phyloP scores from a whole-genome alignment of 768 basidiomycete species.

The Pholiota molesta region DNA sequence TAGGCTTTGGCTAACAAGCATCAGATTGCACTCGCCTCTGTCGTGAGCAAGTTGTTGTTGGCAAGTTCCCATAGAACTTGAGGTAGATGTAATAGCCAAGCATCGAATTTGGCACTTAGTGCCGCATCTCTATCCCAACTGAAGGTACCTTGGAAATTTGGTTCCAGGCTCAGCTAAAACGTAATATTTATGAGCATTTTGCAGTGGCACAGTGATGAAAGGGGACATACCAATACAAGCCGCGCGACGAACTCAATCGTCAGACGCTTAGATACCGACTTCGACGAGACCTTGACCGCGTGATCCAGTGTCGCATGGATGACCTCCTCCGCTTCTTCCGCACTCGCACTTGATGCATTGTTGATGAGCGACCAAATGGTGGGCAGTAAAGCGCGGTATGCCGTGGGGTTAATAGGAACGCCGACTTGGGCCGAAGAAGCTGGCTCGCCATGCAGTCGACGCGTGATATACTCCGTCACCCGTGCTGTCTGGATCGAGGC shows the following conservation, averaged over 20 bases:
- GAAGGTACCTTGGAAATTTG: conserved; percentile 11
- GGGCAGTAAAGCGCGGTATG: conserved; percentile 73
- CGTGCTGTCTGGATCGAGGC: conserved; percentile 44
- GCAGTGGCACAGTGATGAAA: neutral
- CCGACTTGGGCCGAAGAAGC: conserved; percentile 45
- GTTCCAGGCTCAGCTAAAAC: conserved; percentile 13
- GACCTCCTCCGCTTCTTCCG: conserved; percentile 34
- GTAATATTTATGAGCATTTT: neutral
- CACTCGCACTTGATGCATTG: conserved; percentile 30
- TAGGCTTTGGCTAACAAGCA: neutral
- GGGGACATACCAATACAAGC: conserved; percentile 61
- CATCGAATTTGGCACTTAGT: conserved; percentile 41
- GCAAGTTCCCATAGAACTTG: conserved; percentile 87
- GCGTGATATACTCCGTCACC: conserved; percentile 63
- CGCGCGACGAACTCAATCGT: conserved; percentile 79
- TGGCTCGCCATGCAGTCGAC: conserved; percentile 57
- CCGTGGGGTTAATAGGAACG: conserved; percentile 52
- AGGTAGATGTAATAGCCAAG: conserved; percentile 80
- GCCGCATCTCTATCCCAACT: conserved; percentile 17
- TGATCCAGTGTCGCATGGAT: conserved; percentile 67
- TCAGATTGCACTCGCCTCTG: conserved; percentile 52
- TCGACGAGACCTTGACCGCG: conserved; percentile 57
- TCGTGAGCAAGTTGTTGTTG: conserved; percentile 50
- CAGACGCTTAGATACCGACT: conserved; percentile 62
- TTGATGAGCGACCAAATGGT: conserved; percentile 79